phyloP scores from a whole-genome alignment of 805 yeast species.

The Kluyveromyces wickerhamii region DNA sequence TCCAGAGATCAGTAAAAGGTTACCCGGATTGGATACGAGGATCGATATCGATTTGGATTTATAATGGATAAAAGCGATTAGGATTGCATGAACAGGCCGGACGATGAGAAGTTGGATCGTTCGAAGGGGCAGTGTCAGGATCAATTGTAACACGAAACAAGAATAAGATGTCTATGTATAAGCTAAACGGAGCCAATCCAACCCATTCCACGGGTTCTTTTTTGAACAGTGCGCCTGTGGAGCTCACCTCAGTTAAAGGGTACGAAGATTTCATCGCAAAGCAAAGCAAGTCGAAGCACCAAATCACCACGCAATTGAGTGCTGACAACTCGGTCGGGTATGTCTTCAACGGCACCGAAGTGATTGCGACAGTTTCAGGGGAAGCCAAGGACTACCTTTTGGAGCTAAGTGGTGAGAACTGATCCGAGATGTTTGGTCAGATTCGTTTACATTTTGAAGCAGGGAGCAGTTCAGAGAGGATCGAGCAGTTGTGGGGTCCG shows the following conservation, averaged over 20 bases:
- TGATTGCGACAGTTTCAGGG: constrained; percentile 34
- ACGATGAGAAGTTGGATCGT: too few relatives aligned
- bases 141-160: too few relatives aligned
- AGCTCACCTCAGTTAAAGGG: constrained; percentile 33
- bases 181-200: constrained; percentile 16
- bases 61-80: too few relatives aligned
- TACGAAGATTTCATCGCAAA: constrained; percentile 34
- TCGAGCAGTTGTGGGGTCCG: too few relatives aligned
- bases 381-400: constrained; percentile 30
- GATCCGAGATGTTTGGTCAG: too few relatives aligned
- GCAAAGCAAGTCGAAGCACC: constrained; percentile 24
- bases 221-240: constrained; percentile 32
- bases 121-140: too few relatives aligned
- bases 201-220: constrained; percentile 28
- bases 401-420: constrained; percentile 13
- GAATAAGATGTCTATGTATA: constrained; percentile 15
- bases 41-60: too few relatives aligned
- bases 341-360: constrained; percentile 29
- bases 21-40: too few relatives aligned
- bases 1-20: too few relatives aligned
- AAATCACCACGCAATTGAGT: constrained; percentile 30
- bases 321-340: constrained; percentile 32
- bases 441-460: too few relatives aligned
- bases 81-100: too few relatives aligned
- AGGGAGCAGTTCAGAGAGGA: too few relatives aligned